phyloP scores from a whole-genome alignment of 495 filamentous ascomycete species.

The Penicillium odoratum region DNA sequence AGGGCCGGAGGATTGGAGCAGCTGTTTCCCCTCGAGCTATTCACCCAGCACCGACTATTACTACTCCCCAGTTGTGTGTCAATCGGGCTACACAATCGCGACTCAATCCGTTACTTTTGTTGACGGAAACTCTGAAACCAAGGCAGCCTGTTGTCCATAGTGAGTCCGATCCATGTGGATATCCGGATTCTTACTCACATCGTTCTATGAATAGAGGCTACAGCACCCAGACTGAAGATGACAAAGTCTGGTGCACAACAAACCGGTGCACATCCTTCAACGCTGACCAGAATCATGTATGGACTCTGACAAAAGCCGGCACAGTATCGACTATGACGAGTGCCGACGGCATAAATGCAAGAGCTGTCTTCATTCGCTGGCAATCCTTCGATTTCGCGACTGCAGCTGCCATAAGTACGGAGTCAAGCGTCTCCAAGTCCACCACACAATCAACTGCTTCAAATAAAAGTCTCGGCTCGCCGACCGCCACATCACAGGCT shows the following conservation, averaged over 20 bases:
- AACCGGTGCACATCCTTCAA: constrained; percentile 7
- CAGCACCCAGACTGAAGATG: not conserved
- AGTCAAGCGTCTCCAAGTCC: too few species aligned
- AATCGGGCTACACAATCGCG: constrained; percentile 2
- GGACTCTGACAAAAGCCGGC: constrained; percentile 7
- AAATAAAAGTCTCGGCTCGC: too few species aligned
- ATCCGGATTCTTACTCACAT: not conserved
- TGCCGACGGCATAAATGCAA: constrained; percentile 4
- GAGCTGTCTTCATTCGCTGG: constrained; percentile 4
- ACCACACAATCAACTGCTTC: too few species aligned
- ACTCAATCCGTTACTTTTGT: not conserved
- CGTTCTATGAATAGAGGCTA: not conserved
- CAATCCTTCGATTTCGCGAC: not conserved
- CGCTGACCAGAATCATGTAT: not conserved
- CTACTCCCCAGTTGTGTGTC: constrained; percentile 6
- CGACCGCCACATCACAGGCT: too few species aligned
- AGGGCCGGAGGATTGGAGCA: not conserved
- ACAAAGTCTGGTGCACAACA: not conserved
- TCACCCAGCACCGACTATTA: constrained; percentile 6
- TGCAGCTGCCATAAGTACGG: constrained; percentile 9
- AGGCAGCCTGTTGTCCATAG: constrained; percentile 4
- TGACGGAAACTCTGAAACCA: not conserved
- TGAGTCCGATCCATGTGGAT: not conserved
- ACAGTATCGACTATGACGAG: not conserved
- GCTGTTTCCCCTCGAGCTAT: constrained; percentile 6